Base-by-base conservation (phyloP, 2,329 filamentous ascomycete genomes). In the Raffaelea deltoideospora region DNA sequence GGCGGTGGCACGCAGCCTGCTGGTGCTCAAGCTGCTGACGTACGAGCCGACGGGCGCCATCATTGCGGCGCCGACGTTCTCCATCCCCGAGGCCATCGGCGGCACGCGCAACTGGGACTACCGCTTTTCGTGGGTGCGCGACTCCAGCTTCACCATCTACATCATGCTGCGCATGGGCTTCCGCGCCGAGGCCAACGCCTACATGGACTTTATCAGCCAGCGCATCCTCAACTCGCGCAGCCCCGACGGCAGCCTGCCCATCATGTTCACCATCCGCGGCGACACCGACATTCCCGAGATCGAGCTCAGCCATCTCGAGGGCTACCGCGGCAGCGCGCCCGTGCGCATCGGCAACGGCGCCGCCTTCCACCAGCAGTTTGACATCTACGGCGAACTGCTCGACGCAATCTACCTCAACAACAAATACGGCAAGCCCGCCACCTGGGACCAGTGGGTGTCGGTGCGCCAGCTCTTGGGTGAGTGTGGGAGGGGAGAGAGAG, bases 221-320 rank as follows among this genome's bases (percentile, higher is more conserved):
- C 69, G 79, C 10, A 73, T 86, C 41, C 61, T 70, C 23, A 65
- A 72, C 41, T 75, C 75, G 1, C 65, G 72, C n/a, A 60, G 60
- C 8, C 51, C 65, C 1, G 69, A 76, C 34, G 71, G 73, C 22
- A 73, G 69, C 0, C 56, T 87, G 26, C 81, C 81, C 11, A 82
- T 87, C 50, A 86, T 87, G 80, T 85, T 86, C 50, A 82, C 76
- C 29, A 85, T 87, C 45, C 67, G 72, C 19, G 81, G 81, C 33
- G 75, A 74, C 31, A 84, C 78, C 1, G 74, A 84, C 28, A 80
- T 86, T 27, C 78, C 79, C 0, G 80, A 85, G 54, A 48, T 65
- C 26, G 78, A 80, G 43, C 64, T 85, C 6, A 54, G 62, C 38
- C 80, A 87, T 46, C 64, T 87, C 3, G 75, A 82, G 31, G 81